Conservation (phyloP, 768 basidiomycete species). For the Aureoboletus auriporus region DNA sequence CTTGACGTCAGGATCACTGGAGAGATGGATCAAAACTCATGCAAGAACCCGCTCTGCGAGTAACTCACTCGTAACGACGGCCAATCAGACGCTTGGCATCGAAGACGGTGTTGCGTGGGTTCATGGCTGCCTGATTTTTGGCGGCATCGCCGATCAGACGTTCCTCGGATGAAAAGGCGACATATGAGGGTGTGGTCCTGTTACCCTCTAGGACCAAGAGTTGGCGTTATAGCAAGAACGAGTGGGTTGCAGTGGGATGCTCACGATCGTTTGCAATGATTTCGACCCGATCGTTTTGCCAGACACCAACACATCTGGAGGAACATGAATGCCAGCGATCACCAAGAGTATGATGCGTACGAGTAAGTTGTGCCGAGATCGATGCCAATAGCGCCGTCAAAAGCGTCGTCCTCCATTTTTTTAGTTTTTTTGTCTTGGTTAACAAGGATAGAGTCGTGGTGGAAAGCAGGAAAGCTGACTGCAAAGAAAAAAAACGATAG, state of each 20-base stretch:
- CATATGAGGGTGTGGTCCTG: constrained; percentile 98
- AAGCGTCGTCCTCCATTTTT: constrained; percentile 83
- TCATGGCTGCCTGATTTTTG: constrained; percentile 99
- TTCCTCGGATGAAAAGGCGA: constrained; percentile 95
- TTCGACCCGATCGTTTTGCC: constrained; percentile 99
- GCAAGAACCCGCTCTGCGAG: neutral
- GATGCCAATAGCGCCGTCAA: constrained; percentile 96
- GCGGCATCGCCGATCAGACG: constrained; percentile 98
- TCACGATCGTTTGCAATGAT: constrained; percentile 96
- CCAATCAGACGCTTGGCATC: constrained; percentile 99
- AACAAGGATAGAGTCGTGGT: constrained; percentile 33
- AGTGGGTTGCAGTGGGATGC: constrained; percentile 27
- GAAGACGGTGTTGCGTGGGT: constrained; percentile 98
- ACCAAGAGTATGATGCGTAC: constrained; percentile 40
- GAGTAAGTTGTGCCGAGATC: constrained; percentile 98
- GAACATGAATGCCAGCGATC: constrained; percentile 21
- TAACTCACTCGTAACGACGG: constrained; percentile 84
- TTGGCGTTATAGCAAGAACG: neutral
- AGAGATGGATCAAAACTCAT: constrained; percentile 4
- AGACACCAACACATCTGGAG: constrained; percentile 92
- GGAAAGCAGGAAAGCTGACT: constrained; percentile 21
- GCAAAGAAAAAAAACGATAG: constrained; percentile 38
- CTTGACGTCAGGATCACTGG: constrained; percentile 90
- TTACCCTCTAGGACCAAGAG: constrained; percentile 71
- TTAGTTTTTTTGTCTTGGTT: constrained; percentile 32